Base-by-base conservation (phyloP, 768 basidiomycete species). In the Tricholoma sp. region DNA sequence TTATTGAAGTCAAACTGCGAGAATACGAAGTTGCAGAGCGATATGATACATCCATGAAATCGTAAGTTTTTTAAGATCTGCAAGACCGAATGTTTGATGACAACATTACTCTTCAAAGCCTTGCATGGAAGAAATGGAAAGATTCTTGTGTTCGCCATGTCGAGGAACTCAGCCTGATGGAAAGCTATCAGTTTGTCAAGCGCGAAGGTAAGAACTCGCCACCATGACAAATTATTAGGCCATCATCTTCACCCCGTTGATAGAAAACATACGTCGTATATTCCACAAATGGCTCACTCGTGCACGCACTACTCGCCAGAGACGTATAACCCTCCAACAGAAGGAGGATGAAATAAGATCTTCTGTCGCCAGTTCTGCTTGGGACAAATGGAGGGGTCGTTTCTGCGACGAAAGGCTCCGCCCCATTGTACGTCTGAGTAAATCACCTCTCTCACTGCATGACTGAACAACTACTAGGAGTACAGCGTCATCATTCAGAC, bases 361-460 rank as follows among this genome's bases (percentile, higher is more conserved):
- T 12, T 72, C 74, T 12, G 65, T 76, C 24, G 71, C 86, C 29
- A 76, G 79, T 31, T 73, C 71, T 29, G 81, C 80, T 14, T 93
- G 90, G 90, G 88, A 91, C 55, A 85, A 76, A 64, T 94, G 92
- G 92, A 75, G 84, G 65, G 89, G 87, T 55, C 82, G 78, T 27
- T 91, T 83, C 67, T 79, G 76, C 60, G 82, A 86, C 52, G 83
- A 83, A 59, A 77, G 76, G 59, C 72, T 94, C 50, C 81, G 80
- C 24, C 86, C 87, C 12, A 69, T 87, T 64, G 89, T 90, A 56
- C 66, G 82, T 29, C 54, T 27, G 35, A 32, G 37, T 24, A 46
- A 50, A 50, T 5, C 21, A 19, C 27, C 10, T 11, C 50, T 29
- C 34, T n/a, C 22, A 18, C 21, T 7, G 9, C 22, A 11, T 39